Percentiles rank a stretch among this genome's conserved stretches.
phyloP scores from a whole-genome alignment of 192 early-diverging fungal species.

The Podochytrium sp. region DNA sequence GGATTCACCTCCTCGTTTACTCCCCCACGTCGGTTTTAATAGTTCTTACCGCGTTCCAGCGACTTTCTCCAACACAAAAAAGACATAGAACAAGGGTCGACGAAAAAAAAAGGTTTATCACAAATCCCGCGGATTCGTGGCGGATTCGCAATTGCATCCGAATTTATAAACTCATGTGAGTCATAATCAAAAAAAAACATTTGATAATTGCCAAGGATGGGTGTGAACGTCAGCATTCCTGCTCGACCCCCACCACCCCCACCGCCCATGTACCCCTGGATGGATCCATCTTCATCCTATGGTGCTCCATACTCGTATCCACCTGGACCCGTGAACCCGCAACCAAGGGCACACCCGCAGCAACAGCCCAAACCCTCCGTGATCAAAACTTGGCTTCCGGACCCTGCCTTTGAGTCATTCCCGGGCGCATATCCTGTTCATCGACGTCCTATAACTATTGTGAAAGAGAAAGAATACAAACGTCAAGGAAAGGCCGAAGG shows the following conservation, averaged over 20 bases:
- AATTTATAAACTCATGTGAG: too few relatives aligned
- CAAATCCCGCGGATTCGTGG: too few relatives aligned
- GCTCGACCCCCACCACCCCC: background rate
- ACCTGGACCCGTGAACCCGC: background rate
- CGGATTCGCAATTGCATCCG: too few relatives aligned
- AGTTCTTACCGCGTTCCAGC: constrained; percentile 90
- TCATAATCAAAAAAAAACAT: too few relatives aligned
- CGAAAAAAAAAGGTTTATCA: too few relatives aligned
- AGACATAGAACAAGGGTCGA: constrained; percentile 83
- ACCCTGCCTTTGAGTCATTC: too few relatives aligned
- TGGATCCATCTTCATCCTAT: constrained; percentile 77
- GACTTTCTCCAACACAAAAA: constrained; percentile 91
- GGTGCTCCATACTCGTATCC: constrained; percentile 71
- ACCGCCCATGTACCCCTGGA: too few relatives aligned
- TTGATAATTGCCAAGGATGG: constrained; percentile 86
- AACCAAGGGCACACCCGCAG: background rate
- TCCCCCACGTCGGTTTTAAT: constrained; percentile 87
- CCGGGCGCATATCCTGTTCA: too few relatives aligned
- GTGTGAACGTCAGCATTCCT: constrained; percentile 66
- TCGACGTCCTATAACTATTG: too few relatives aligned
- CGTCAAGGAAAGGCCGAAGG: too few relatives aligned
- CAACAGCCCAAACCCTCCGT: background rate
- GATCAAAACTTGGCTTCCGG: too few relatives aligned
- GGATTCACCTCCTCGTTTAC: constrained; percentile 91
- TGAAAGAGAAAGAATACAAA: too few relatives aligned